Conservation (phyloP, 805 yeast genomes). For the Candida nitratophila region DNA sequence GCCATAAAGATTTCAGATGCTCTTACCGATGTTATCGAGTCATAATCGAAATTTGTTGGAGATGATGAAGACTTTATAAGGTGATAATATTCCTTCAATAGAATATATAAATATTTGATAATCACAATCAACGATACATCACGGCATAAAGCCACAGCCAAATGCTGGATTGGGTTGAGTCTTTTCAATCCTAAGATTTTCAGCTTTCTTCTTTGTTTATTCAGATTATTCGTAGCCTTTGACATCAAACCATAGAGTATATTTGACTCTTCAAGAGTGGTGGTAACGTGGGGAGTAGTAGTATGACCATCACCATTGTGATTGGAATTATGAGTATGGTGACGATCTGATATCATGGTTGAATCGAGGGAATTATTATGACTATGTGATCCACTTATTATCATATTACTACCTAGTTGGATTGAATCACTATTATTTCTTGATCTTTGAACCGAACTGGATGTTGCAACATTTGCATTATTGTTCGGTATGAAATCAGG, state of each 20-base stretch:
- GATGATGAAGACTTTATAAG: conserved; percentile 9
- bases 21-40: conserved; percentile 48
- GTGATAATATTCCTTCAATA: conserved; percentile 21
- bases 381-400: no score
- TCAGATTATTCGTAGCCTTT: conserved; percentile 21
- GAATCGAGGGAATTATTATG: background rate
- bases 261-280: background rate
- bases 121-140: conserved; percentile 53
- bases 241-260: conserved; percentile 17
- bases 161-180: conserved; percentile 68
- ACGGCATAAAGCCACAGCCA: conserved; percentile 68
- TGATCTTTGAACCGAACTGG: background rate
- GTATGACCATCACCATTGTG: background rate
- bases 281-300: no score
- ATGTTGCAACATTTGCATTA: no score
- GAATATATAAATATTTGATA: conserved; percentile 17
- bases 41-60: background rate
- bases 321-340: background rate
- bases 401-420: no score
- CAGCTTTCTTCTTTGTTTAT: conserved; percentile 25
- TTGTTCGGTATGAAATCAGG: background rate
- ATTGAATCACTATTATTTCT: background rate
- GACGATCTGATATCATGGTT: background rate
- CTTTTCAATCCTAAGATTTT: conserved; percentile 65
- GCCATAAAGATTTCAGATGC: conserved; percentile 76